Evolutionary conservation across 176 grass and related monocot genomes (phyloP).

Genomic region (Carex littledalei): DNA sequence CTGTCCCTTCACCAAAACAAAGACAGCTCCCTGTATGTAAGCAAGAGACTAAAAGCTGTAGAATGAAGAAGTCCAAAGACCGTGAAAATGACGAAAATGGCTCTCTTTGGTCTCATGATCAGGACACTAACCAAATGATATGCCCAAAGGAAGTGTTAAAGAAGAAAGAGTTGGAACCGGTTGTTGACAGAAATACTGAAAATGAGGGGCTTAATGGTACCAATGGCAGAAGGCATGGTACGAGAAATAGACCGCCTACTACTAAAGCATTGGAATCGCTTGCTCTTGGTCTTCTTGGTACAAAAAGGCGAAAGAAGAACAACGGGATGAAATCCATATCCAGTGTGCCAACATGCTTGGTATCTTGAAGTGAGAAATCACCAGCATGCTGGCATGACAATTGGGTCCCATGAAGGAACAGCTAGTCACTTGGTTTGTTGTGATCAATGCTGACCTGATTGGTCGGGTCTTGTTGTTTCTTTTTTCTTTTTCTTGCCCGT

Average conservation of each 20-base stretch:
- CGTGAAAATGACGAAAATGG: not conserved
- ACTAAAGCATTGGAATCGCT: constrained; percentile 51
- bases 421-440: not conserved
- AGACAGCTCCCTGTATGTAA: not conserved
- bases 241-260: constrained; percentile 69
- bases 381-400: not conserved
- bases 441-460: not conserved
- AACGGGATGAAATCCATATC: not conserved
- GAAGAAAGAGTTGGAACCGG: not conserved
- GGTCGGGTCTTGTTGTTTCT: not conserved
- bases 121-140: not conserved
- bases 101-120: not conserved
- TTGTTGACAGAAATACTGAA: not conserved
- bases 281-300: not conserved
- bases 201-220: constrained; percentile 36
- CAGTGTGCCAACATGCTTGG: no score
- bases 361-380: no score
- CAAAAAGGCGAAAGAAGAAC: not conserved
- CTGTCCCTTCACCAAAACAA: not conserved
- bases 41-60: not conserved
- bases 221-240: constrained; percentile 69
- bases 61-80: not conserved
- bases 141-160: not conserved
- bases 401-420: not conserved
- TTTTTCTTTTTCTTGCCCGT: not conserved